These are phyloP conservation scores for Plantago major DNA, from an alignment of 257 asterid genomes.

Conservation along the genomic window DNA sequence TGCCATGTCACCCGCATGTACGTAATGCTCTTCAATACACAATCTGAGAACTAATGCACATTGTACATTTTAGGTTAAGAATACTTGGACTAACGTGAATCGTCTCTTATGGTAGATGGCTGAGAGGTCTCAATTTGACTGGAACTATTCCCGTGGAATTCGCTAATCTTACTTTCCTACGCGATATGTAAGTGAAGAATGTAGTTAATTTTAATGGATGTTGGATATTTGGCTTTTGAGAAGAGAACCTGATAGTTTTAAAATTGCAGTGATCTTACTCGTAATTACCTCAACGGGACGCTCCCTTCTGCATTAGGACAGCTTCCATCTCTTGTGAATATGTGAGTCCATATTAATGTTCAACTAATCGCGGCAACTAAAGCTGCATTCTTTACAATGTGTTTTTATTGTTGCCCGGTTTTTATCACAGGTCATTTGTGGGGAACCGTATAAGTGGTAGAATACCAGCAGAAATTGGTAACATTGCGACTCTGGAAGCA, in stretches of 20 bases:
- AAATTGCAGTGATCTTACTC: slow-evolving; percentile 59
- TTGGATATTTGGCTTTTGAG: neutral
- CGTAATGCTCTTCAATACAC: slow-evolving; percentile 17
- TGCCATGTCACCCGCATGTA: slow-evolving; percentile 88
- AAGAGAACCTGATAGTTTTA: neutral
- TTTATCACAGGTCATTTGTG: slow-evolving; percentile 48
- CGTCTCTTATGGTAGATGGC: slow-evolving; percentile 36
- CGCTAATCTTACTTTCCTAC: slow-evolving; percentile 44
- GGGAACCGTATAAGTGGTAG: slow-evolving; percentile 74
- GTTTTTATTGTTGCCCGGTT: slow-evolving; percentile 1
- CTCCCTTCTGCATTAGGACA: slow-evolving; percentile 51
- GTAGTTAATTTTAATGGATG: neutral
- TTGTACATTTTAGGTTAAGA: too few species aligned
- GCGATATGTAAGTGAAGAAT: slow-evolving; percentile 46
- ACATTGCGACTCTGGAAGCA: slow-evolving; percentile 50
- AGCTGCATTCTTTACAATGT: neutral
- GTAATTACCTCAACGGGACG: slow-evolving; percentile 71
- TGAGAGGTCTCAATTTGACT: slow-evolving; percentile 60
- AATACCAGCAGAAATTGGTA: slow-evolving; percentile 73
- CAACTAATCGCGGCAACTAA: neutral
- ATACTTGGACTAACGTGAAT: slow-evolving; percentile 1
- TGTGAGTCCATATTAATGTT: slow-evolving; percentile 43
- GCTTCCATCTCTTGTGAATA: slow-evolving; percentile 33
- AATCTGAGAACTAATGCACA: neutral
- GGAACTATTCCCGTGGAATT: slow-evolving; percentile 74